A percentile compares a stretch with the other conserved stretches of the same genome.
Evolutionary conservation across 495 filamentous ascomycete genomes (phyloP).

Genomic region (Penicillium psychrofluorescens): DNA sequence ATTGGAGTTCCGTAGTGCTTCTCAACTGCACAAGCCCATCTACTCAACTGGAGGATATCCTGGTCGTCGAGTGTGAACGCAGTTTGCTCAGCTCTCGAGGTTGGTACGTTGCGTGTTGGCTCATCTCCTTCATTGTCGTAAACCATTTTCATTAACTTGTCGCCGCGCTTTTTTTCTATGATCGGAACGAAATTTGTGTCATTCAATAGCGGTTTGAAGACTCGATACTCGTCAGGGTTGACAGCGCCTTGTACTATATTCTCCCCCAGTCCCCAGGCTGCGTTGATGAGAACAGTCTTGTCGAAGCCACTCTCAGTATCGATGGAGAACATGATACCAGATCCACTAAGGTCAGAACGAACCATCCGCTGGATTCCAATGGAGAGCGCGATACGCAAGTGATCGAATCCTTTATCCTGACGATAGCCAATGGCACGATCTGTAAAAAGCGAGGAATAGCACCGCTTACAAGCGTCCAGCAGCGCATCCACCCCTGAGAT

Average conservation of each 20-base stretch:
- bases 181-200: slow-evolving; percentile 1
- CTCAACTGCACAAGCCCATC: slow-evolving; percentile 28
- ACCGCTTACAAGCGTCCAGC: slow-evolving; percentile 22
- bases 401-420: slow-evolving; percentile 25
- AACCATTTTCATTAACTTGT: slow-evolving; percentile 11
- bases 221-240: slow-evolving; percentile 31
- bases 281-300: slow-evolving; percentile 28
- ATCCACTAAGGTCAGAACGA: slow-evolving; percentile 21
- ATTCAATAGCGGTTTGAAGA: slow-evolving; percentile 22
- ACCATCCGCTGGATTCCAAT: slow-evolving; percentile 32
- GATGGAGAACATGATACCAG: slow-evolving; percentile 32
- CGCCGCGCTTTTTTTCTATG: slow-evolving; percentile 9
- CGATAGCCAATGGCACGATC: slow-evolving; percentile 30
- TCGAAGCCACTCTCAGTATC: slow-evolving; percentile 30
- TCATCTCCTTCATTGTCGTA: slow-evolving; percentile 6
- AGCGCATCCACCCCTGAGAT: slow-evolving; percentile 8
- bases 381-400: slow-evolving; percentile 22
- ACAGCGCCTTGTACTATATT: slow-evolving; percentile 29
- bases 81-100: slow-evolving; percentile 26
- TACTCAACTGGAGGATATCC: slow-evolving; percentile 27
- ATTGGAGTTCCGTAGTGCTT: slow-evolving; percentile 27
- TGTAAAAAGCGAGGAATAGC: slow-evolving; percentile 29
- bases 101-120: slow-evolving; percentile 25
- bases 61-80: slow-evolving; percentile 18
- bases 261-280: slow-evolving; percentile 30